Percentiles rank a stretch among this genome's conserved stretches.
These are phyloP conservation scores for Evernia prunastri DNA, from an alignment of 495 filamentous ascomycete genomes.

Conservation along the genomic window DNA sequence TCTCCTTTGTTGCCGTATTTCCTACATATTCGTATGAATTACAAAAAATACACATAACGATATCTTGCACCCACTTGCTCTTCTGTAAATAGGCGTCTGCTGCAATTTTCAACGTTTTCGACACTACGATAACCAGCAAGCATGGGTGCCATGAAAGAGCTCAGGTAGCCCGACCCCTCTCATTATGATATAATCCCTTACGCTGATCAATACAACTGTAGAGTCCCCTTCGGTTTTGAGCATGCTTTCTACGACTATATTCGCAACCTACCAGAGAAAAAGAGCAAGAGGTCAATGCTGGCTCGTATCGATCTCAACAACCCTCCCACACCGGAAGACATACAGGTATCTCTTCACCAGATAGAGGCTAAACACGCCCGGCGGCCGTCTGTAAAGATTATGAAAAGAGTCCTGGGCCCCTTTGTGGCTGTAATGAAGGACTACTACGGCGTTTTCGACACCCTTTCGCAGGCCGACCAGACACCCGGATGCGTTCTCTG, in stretches of 20 bases:
- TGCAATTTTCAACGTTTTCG: not conserved
- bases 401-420: not conserved
- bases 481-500: not conserved
- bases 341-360: not conserved
- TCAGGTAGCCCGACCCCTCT: not conserved
- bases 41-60: too few species aligned
- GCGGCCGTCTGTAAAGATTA: not conserved
- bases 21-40: too few species aligned
- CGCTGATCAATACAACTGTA: not conserved
- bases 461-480: conserved; percentile 5
- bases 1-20: too few species aligned
- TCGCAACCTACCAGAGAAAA: conserved; percentile 4
- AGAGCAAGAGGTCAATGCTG: conserved; percentile 11
- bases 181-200: not conserved
- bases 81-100: not conserved
- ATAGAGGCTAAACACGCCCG: not conserved
- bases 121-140: not conserved
- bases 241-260: conserved; percentile 7
- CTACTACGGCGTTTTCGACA: conserved; percentile 10
- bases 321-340: conserved; percentile 5
- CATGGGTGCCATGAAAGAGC: not conserved
- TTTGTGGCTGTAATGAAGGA: not conserved
- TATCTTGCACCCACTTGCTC: too few species aligned
- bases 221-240: not conserved
- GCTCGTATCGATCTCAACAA: conserved; percentile 7